Conservation (phyloP, 140 eudicot species). For the Cichorium intybus region DNA sequence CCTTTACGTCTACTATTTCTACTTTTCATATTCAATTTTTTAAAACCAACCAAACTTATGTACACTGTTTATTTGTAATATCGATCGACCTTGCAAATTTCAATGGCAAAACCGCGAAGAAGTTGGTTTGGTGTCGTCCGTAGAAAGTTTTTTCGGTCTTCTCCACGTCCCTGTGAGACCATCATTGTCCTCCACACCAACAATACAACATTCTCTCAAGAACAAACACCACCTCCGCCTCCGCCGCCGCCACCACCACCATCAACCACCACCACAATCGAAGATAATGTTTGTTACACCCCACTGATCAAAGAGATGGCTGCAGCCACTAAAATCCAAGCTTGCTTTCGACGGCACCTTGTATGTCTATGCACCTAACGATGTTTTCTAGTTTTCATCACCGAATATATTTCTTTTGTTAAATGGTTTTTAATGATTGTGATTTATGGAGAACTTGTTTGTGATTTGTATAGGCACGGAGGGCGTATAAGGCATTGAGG, state of each 20-base stretch:
- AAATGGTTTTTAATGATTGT: background rate
- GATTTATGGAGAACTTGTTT: too few relatives aligned
- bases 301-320: conserved; percentile 22
- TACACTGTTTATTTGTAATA: background rate
- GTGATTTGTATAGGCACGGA: conserved; percentile 43
- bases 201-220: conserved; percentile 47
- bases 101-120: conserved; percentile 35
- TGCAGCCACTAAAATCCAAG: conserved; percentile 64
- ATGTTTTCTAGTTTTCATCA: background rate
- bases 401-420: background rate
- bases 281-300: conserved; percentile 9
- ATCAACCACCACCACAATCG: conserved; percentile 3
- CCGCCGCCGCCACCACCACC: background rate
- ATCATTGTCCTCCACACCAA: conserved; percentile 40
- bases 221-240: conserved; percentile 9
- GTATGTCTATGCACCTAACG: conserved; percentile 29
- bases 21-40: background rate
- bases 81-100: background rate
- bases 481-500: conserved; percentile 65
- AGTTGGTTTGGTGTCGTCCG: conserved; percentile 36
- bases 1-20: conserved; percentile 38
- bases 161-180: conserved; percentile 33
- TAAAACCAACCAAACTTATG: background rate
- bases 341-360: conserved; percentile 71
- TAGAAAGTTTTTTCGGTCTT: conserved; percentile 33